Base-by-base conservation (phyloP, 768 basidiomycete species). In the Lentinula raphanica region DNA sequence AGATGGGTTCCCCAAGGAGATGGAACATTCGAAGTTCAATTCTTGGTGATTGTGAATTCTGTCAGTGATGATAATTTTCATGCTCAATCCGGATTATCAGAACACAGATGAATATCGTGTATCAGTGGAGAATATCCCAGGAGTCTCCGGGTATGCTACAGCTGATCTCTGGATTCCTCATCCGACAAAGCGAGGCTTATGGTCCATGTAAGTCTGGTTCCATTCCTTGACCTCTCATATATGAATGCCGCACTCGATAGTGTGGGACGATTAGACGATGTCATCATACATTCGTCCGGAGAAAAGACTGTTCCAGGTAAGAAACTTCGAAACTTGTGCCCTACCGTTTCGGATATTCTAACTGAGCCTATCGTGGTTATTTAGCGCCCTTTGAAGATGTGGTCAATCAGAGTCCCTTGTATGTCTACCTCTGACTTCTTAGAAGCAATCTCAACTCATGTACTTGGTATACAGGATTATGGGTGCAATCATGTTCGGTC, bases 121-220 rank as follows among this genome's bases (percentile, higher is more conserved):
- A 1, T 61, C 74, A 38, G 46, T 71, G 1, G 64, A 63, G 17
- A 69, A 80, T 38, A 49, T 75, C 31, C 53, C 58, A 3, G 72
- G 72, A 54, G 66, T 68, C 5, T 64, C 61, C 36, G 79, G 79
- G 9, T 80, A 79, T 50, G 73, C 73, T 1, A 78, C 73, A 9
- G 72, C 71, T 3, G 80, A 81, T 64, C 61, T 79, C 7, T 78
- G 75, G 60, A 54, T 72, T 29, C 69, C 68, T 29, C 80, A 82
- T 60, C 77, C 80, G 0, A 74, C 72, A 4, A 72, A 74, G 13
- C 64, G 70, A 2, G 65, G 70, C 13, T 64, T 77, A 19, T 82
- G 74, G 69, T 78, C 71, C 62, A 46, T 57, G 56, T 57, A 13
- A 25, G 56, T 9, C 7, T 15, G n/a, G 38, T 44, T 31, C 19